Conservation (phyloP, 257 asterid species). For the Mitragyna speciosa region DNA sequence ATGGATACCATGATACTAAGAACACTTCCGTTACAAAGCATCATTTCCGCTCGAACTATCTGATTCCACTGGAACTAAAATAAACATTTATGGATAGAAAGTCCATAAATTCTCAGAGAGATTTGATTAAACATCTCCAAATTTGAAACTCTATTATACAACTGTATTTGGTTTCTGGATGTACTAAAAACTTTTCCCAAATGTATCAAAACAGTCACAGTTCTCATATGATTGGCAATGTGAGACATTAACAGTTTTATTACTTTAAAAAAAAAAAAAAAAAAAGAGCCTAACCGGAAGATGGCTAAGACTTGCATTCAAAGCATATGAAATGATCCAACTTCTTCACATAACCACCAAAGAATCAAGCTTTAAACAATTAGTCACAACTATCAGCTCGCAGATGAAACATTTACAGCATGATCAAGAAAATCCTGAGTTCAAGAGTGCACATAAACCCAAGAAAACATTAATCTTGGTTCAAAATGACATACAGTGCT, state of each 20-base stretch:
- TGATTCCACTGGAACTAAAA: background rate
- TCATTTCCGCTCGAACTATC: background rate
- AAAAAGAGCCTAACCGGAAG: background rate
- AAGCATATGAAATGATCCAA: background rate
- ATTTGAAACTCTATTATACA: background rate
- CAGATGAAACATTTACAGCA: background rate
- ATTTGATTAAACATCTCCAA: background rate
- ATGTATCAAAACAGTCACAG: background rate
- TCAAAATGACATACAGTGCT: background rate
- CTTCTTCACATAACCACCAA: background rate
- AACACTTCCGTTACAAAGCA: background rate
- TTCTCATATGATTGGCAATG: background rate
- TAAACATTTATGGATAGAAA: background rate
- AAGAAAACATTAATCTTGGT: slow-evolving; percentile 10
- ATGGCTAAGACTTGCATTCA: background rate
- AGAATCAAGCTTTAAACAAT: background rate
- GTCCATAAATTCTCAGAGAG: background rate
- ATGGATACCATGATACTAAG: background rate
- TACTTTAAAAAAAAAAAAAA: background rate
- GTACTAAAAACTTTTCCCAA: background rate
- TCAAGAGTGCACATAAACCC: background rate
- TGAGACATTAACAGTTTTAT: background rate
- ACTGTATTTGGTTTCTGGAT: background rate
- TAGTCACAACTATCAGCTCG: background rate
- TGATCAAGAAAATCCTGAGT: background rate